phyloP scores from a whole-genome alignment of 1,139 yeast genomes.

The Taphrina flavorubra region DNA sequence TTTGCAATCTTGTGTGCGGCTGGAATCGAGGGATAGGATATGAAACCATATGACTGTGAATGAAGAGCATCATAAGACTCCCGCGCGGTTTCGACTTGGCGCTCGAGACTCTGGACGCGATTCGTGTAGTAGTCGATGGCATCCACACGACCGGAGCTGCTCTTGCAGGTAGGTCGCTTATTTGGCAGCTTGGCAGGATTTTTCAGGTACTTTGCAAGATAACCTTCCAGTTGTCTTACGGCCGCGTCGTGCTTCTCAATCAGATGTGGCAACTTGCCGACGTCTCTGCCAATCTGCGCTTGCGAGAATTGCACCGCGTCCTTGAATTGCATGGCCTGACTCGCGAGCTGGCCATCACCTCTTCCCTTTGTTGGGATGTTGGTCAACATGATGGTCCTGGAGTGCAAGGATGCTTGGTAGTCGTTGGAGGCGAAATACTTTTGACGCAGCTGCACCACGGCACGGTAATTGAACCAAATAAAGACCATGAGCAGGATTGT shows the following conservation, averaged over 20 bases:
- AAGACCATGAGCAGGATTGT: constrained; percentile 49
- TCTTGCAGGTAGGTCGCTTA: constrained; percentile 42
- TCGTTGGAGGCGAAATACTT: constrained; percentile 48
- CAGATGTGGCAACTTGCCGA: constrained; percentile 49
- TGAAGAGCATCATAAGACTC: constrained; percentile 45
- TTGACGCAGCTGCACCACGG: constrained; percentile 50
- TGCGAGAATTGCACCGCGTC: constrained; percentile 48
- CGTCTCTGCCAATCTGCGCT: constrained; percentile 51
- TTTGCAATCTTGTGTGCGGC: constrained; percentile 44
- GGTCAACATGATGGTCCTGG: constrained; percentile 52
- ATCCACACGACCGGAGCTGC: constrained; percentile 47
- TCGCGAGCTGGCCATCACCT: constrained; percentile 49
- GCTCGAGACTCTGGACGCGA: constrained; percentile 48
- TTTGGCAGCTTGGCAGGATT: constrained; percentile 47
- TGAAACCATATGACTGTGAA: constrained; percentile 54
- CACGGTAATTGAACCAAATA: constrained; percentile 50
- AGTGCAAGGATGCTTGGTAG: constrained; percentile 50
- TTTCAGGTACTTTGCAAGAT: constrained; percentile 51
- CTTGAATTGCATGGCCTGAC: constrained; percentile 45
- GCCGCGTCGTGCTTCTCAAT: constrained; percentile 49
- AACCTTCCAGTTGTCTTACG: constrained; percentile 50
- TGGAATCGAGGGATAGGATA: constrained; percentile 50
- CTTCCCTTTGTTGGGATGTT: constrained; percentile 51
- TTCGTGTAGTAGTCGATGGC: constrained; percentile 50
- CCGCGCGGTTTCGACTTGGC: constrained; percentile 49